Base-by-base conservation (phyloP, 2,329 filamentous ascomycete species). In the Trichoderma cornu-damae region DNA sequence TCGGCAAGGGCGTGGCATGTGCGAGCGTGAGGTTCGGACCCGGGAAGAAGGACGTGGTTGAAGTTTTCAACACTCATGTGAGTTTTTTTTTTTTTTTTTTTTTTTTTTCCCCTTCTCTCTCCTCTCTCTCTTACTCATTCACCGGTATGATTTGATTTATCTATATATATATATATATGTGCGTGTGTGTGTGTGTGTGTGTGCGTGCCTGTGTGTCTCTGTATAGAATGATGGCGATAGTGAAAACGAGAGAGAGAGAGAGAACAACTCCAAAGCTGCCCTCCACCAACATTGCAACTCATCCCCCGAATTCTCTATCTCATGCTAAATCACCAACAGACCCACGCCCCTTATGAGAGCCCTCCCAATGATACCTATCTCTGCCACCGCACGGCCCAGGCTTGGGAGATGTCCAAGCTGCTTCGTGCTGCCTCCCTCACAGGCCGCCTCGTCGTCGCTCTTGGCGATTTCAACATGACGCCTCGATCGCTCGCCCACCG, bases 391-490 rank as follows among this genome's bases (percentile, higher is more conserved):
- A 89, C 89, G 16, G 88, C 93, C 3, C 93, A 99, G 75, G 88
- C 91, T 49, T 99, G 94, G 94, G 89, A 96, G 70, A 89, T 96
- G 58, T 83, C 92, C 53, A 96, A 96, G 71, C 79, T 96, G 43
- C 87, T 96, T 75, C 85, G 89, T 48, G 88, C 83, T 58, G 92
- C 93, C 43, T 82, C 86, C 1, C 88, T 91, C 64, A 79, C 87
- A 12, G 90, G 91, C 6, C 89, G 93, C 69, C 78, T 97, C 28
- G 91, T 92, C 51, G 77, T 97, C 42, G 92, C 86, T 5, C 76
- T 96, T 54, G 94, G 94, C 24, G 94, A 97, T 75, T 96, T 97
- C 76, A 97, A 97, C 74, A 96, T 96, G 88, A 77, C 90, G n/a
- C 94, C 94, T 0, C 73, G 87, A 38, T 95, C 90, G 24, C 83